Conservation (phyloP, 495 filamentous ascomycete species). For the Penicillium subrubescens region DNA sequence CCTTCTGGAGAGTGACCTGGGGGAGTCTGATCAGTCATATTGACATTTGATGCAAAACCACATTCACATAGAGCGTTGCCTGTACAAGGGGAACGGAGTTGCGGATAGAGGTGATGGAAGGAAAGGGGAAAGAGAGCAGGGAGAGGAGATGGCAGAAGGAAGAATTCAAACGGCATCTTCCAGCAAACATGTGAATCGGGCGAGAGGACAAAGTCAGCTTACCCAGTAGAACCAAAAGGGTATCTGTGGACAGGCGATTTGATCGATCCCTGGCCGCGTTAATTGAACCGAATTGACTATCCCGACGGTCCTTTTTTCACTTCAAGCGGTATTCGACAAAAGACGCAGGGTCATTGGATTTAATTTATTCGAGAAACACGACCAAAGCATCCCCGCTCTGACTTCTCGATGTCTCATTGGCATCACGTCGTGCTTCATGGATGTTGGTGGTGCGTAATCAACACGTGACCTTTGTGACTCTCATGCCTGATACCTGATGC, state of each 20-base stretch:
- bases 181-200: background rate
- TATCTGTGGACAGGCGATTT: background rate
- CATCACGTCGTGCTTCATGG: slow-evolving; percentile 5
- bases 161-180: background rate
- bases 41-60: background rate
- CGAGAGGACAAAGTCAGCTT: slow-evolving; percentile 1
- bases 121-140: background rate
- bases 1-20: background rate
- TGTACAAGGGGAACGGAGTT: background rate
- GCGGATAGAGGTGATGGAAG: background rate
- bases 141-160: background rate
- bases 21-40: slow-evolving; percentile 4
- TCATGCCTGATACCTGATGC: background rate
- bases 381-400: background rate
- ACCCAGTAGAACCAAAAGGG: background rate
- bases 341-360: background rate
- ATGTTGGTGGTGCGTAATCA: background rate
- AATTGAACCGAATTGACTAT: background rate
- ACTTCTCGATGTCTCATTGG: background rate
- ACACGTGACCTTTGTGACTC: background rate
- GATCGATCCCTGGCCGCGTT: slow-evolving; percentile 2
- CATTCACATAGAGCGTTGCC: background rate
- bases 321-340: background rate
- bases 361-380: background rate
- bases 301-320: background rate